Evolutionary conservation across 257 asterid genomes (phyloP), one percentile per base, ranked within the genome.

Genomic region (Petrea volubilis): DNA sequence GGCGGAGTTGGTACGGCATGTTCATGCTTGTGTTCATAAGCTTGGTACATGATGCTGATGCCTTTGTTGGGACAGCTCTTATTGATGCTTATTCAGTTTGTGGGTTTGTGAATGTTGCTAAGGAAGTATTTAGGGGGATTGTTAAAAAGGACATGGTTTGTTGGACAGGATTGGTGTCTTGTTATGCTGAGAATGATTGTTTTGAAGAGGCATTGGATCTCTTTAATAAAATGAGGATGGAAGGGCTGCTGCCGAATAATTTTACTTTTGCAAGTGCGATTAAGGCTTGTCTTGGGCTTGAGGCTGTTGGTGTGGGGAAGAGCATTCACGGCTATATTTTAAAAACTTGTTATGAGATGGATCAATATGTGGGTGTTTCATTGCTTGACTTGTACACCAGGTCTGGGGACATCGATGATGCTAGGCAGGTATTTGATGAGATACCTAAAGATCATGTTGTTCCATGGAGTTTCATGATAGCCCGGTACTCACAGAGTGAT

Each of bases 381-480:
- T 84, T 93, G 80, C 98, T 93, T 33, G 96, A 93, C 68, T 74
- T 93, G 80, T 93, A 93, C 78, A 86, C 96, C 20, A 78, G 74
- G 65, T 77, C 81, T 3, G 91, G 96, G 71, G 87, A 84, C 64
- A 81, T 93, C 36, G 83, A 78, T 13, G 94, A 79, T 64, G 97
- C 98, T 63, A 78, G 88, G 74, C 56, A 78, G 36, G 85, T 93
- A 17, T 93, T 93, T 75, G 88, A 89, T 77, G 95, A 89, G 63
- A 86, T 87, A 73, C 96, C 96, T 13, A 90, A 84, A 87, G 75
- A 78, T 40, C 86, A 87, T 49, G 93, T 93, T 56, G 90, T 93
- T 72, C 94, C 97, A 12, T 93, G 98, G 98, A 93, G 97, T 77
- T 89, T 93, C 84, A 91, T 93, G 96, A 93, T 93, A 69, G 83